A percentile compares a stretch with the other conserved stretches of the same genome.
Evolutionary conservation across 148 eudicot genomes (phyloP).

Genomic region (Cornus controversa): DNA sequence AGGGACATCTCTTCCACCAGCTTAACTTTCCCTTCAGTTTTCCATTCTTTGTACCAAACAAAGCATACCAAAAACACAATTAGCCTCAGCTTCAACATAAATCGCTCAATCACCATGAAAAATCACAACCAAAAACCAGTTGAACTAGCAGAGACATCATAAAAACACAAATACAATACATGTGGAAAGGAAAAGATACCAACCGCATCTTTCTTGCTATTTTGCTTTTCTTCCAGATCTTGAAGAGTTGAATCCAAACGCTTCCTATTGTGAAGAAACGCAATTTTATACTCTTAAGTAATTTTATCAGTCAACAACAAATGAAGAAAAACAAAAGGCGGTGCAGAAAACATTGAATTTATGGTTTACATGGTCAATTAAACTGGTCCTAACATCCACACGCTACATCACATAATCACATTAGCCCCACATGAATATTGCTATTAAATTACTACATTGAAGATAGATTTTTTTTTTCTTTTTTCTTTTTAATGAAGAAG

Average conservation of each 20-base stretch:
- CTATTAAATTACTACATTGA: no score
- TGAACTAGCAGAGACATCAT: not conserved
- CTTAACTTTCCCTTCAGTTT: no score
- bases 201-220: constrained; percentile 92
- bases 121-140: no score
- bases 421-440: no score
- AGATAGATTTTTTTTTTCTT: no score
- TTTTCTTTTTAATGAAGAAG: no score
- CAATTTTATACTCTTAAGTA: not conserved
- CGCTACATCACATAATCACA: no score
- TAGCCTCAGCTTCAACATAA: not conserved
- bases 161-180: not conserved
- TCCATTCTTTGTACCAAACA: no score
- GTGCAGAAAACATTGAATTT: no score
- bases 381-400: not conserved
- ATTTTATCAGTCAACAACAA: not conserved
- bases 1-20: no score
- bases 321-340: not conserved
- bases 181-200: constrained; percentile 12
- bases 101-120: not conserved
- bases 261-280: constrained; percentile 49
- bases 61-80: not conserved
- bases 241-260: constrained; percentile 86
- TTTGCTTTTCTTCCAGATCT: constrained; percentile 93
- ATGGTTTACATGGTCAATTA: not conserved